phyloP scores from a whole-genome alignment of 441 rosid species.

The Eugenia klotzschiana region DNA sequence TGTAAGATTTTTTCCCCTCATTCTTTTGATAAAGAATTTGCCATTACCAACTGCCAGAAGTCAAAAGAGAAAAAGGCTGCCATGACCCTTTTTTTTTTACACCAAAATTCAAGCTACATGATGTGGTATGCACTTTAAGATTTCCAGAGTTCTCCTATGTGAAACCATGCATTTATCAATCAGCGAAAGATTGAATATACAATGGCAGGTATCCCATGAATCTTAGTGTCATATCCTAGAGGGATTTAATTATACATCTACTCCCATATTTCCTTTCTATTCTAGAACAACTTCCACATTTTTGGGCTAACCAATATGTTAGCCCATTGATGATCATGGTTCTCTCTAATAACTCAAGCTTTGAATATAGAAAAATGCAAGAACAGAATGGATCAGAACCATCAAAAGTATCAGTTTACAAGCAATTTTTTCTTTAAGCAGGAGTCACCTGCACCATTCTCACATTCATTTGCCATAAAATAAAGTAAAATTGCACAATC shows the following conservation, averaged over 20 bases:
- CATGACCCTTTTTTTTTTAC: not conserved
- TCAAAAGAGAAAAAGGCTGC: not conserved
- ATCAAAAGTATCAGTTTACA: not conserved
- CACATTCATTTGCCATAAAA: not conserved
- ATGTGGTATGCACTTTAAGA: not conserved
- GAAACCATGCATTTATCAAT: not conserved
- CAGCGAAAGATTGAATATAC: not conserved
- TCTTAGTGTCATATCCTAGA: not conserved
- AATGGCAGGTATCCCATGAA: not conserved
- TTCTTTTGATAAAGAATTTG: not conserved
- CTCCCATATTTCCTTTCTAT: not conserved
- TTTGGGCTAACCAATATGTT: not conserved
- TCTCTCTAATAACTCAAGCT: not conserved
- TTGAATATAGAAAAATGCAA: not conserved
- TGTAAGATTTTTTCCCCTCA: not conserved
- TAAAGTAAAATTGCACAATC: not conserved
- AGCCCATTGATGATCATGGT: not conserved
- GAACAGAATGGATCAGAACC: not conserved
- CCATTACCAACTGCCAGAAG: not conserved
- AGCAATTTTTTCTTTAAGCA: not conserved
- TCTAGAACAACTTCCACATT: not conserved
- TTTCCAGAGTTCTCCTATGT: not conserved
- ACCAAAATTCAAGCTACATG: not conserved
- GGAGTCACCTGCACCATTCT: not conserved
- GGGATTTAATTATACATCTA: not conserved